Conservation (phyloP, 129 eudicot genomes). For the sunflower (Helianthus annuus) region HanXRQr2.0-SUNRISE NC_035447.2:90009717-90010216, state of each 20-base stretch:
- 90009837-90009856: conserved; percentile 99
- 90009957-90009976: neutral
- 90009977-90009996: no score
- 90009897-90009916: conserved; percentile 79
- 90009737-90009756: conserved; percentile 2
- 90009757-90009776: neutral
- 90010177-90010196: neutral
- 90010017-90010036: no score
- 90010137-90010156: neutral
- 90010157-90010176: neutral
- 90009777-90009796: conserved; percentile 21
- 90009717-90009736: neutral
- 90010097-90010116: neutral
- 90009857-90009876: conserved; percentile 91
- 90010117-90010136: neutral
- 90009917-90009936: neutral
- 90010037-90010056: no score
- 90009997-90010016: no score
- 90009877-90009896: conserved; percentile 93
- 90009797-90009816: conserved; percentile 27
- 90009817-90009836: conserved; percentile 62
- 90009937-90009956: neutral
- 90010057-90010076: no score
- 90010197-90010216: neutral
- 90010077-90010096: no score